Evolutionary conservation across 2,329 filamentous ascomycete genomes (phyloP).

Genomic region (Ophiostoma angusticollis): DNA sequence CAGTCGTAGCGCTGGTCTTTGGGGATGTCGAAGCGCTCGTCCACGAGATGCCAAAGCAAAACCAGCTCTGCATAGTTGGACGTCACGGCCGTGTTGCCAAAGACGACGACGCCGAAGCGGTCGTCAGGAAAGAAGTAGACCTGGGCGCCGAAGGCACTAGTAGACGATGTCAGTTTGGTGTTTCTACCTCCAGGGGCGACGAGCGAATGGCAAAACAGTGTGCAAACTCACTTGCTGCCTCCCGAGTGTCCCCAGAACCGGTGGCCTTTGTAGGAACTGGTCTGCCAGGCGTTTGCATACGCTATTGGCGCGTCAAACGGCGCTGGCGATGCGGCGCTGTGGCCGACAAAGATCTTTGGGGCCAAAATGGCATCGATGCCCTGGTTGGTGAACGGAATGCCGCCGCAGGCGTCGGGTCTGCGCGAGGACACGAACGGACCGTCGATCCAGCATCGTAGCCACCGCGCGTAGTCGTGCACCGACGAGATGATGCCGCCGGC

Average conservation of each 20-base stretch:
- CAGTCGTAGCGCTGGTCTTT: constrained; percentile 24
- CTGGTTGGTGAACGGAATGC: constrained; percentile 22
- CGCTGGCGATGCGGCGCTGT: constrained; percentile 10
- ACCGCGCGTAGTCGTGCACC: constrained; percentile 37
- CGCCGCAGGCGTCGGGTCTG: constrained; percentile 9
- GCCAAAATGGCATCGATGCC: constrained; percentile 22
- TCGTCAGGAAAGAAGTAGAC: constrained; percentile 32
- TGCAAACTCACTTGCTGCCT: constrained; percentile 22
- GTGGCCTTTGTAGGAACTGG: constrained; percentile 29
- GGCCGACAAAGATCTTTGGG: constrained; percentile 19
- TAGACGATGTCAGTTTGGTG: no score
- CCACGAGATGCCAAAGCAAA: constrained; percentile 27
- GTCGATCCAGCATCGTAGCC: constrained; percentile 36
- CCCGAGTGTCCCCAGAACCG: constrained; percentile 30
- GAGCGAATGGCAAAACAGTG: no score
- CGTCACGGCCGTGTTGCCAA: constrained; percentile 31
- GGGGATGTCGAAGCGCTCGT: constrained; percentile 26
- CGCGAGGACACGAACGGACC: constrained; percentile 5
- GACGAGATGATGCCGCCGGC: constrained; percentile 32
- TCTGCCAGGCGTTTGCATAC: constrained; percentile 30
- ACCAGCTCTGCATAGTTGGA: constrained; percentile 23
- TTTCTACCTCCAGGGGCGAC: not conserved
- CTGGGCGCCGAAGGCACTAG: constrained; percentile 28
- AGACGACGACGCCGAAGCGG: constrained; percentile 28
- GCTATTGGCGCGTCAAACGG: constrained; percentile 21